Percentiles rank a stretch among this genome's conserved stretches.
Evolutionary conservation across 2,329 filamentous ascomycete species (phyloP).

Genomic region (Zelopaecilomyces penicillatus): DNA sequence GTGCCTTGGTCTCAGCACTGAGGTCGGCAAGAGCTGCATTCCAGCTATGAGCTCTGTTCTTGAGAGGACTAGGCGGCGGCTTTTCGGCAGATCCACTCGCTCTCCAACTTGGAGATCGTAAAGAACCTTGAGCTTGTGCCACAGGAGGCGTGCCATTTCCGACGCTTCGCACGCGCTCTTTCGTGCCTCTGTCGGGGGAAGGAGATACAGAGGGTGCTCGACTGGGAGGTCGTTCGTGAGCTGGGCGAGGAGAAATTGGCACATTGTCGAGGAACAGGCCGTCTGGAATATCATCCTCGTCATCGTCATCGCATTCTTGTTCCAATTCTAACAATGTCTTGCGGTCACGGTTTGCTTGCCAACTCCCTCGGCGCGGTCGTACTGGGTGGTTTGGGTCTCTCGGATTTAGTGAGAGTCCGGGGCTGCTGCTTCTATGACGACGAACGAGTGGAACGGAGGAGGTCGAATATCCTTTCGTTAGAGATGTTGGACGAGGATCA

Average conservation of each 20-base stretch:
- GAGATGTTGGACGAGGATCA: slow-evolving; percentile 23
- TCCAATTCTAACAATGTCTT: slow-evolving; percentile 66
- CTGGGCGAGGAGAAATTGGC: slow-evolving; percentile 66
- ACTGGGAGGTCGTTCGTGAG: slow-evolving; percentile 46
- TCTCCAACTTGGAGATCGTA: slow-evolving; percentile 49
- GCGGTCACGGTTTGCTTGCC: slow-evolving; percentile 57
- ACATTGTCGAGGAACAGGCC: slow-evolving; percentile 75
- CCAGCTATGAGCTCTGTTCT: slow-evolving; percentile 64
- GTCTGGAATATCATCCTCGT: slow-evolving; percentile 70
- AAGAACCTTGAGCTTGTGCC: slow-evolving; percentile 49
- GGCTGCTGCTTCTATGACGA: slow-evolving; percentile 45
- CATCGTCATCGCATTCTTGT: slow-evolving; percentile 68
- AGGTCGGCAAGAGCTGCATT: slow-evolving; percentile 60
- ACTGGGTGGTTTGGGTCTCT: slow-evolving; percentile 31
- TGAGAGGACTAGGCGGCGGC: slow-evolving; percentile 32
- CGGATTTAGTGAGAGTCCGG: slow-evolving; percentile 36
- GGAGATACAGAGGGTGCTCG: slow-evolving; percentile 43
- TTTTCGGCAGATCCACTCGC: slow-evolving; percentile 32
- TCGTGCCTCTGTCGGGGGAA: slow-evolving; percentile 43
- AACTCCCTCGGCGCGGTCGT: slow-evolving; percentile 53
- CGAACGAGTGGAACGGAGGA: slow-evolving; percentile 30
- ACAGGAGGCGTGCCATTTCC: slow-evolving; percentile 58
- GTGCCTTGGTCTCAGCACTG: slow-evolving; percentile 61
- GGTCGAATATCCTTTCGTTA: slow-evolving; percentile 21
- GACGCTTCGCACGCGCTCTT: slow-evolving; percentile 44